These are phyloP conservation scores for Teratosphaeria destructans DNA, from an alignment of 2,329 filamentous ascomycete species.

Conservation along the genomic window DNA sequence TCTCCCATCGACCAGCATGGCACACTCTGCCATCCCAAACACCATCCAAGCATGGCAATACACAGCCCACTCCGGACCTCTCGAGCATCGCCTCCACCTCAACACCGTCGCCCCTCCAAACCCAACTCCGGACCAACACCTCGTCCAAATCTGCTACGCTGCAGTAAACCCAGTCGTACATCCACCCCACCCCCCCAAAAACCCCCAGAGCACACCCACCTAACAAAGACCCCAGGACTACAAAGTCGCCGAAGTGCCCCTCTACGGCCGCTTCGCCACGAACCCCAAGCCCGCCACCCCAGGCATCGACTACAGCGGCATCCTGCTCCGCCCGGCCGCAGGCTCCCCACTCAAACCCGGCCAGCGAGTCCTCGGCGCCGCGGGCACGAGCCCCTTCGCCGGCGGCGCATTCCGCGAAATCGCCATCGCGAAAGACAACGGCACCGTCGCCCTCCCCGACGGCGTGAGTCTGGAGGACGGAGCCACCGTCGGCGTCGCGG, in stretches of 20 bases:
- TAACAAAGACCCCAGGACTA: constrained; percentile 36
- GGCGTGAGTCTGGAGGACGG: constrained; percentile 30
- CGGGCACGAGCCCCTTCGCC: constrained; percentile 23
- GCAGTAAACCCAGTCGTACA: constrained; percentile 39
- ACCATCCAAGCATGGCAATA: constrained; percentile 52
- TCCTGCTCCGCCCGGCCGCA: constrained; percentile 33
- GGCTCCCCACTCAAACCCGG: constrained; percentile 24
- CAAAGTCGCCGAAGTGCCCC: constrained; percentile 47
- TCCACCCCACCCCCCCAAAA: neutral
- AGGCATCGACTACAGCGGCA: constrained; percentile 44
- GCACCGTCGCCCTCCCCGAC: constrained; percentile 32
- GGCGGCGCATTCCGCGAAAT: constrained; percentile 30
- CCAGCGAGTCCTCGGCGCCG: constrained; percentile 31
- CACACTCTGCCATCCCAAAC: constrained; percentile 12
- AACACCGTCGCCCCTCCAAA: constrained; percentile 31
- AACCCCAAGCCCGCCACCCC: constrained; percentile 34
- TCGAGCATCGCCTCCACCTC: constrained; percentile 46
- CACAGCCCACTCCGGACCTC: constrained; percentile 31
- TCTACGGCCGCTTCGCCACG: constrained; percentile 28
- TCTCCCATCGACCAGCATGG: neutral
- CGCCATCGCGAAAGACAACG: constrained; percentile 26
- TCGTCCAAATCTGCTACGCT: constrained; percentile 45
- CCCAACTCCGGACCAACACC: constrained; percentile 34
- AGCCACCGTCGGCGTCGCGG: constrained; percentile 25
- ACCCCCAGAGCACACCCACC: constrained; percentile 29